A percentile compares a stretch with the other conserved stretches of the same genome.
Conservation (phyloP, 2,329 filamentous ascomycete species). For the Arthrinium puccinioides region DNA sequence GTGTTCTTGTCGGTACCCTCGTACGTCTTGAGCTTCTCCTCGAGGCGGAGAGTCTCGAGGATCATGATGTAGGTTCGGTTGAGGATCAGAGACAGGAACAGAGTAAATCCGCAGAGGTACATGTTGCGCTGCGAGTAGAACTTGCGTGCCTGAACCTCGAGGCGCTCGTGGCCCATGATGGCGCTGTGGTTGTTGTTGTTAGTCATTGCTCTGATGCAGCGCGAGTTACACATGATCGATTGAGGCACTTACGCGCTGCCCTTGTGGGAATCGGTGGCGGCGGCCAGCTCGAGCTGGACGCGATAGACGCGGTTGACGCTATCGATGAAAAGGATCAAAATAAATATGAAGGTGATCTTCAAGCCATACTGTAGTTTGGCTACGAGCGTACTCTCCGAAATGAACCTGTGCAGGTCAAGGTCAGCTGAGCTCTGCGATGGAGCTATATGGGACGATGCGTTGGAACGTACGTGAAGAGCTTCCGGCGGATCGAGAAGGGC, state of each 20-base stretch:
- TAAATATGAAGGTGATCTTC: conserved; percentile 99
- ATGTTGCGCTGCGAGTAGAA: conserved; percentile 99
- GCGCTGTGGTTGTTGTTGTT: too few relatives aligned
- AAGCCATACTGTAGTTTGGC: conserved; percentile 95
- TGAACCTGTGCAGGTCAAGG: conserved; percentile 79
- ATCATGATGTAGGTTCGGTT: conserved; percentile 99
- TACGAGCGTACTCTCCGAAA: conserved; percentile 76
- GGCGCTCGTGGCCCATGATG: conserved; percentile 84
- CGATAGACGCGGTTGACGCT: conserved; percentile 94
- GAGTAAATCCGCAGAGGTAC: conserved; percentile 99
- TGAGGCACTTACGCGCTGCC: conserved; percentile 36
- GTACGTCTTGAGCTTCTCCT: conserved; percentile 82
- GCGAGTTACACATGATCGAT: conserved; percentile 4
- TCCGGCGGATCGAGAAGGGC: conserved; percentile 78
- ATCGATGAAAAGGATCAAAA: conserved; percentile 95
- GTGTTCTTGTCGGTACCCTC: conserved; percentile 55
- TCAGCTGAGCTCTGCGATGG: too few relatives aligned
- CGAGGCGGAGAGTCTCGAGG: conserved; percentile 80
- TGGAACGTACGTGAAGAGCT: conserved; percentile 64
- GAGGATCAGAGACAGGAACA: conserved; percentile 96
- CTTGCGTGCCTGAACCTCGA: conserved; percentile 98
- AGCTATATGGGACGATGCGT: too few relatives aligned
- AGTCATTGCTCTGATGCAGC: conserved; percentile 15
- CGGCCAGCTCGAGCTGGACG: conserved; percentile 80
- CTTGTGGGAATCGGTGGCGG: conserved; percentile 56